These are phyloP conservation scores for Amauroascus verrucosus DNA, from an alignment of 2,329 filamentous ascomycete genomes.

Conservation along the genomic window DNA sequence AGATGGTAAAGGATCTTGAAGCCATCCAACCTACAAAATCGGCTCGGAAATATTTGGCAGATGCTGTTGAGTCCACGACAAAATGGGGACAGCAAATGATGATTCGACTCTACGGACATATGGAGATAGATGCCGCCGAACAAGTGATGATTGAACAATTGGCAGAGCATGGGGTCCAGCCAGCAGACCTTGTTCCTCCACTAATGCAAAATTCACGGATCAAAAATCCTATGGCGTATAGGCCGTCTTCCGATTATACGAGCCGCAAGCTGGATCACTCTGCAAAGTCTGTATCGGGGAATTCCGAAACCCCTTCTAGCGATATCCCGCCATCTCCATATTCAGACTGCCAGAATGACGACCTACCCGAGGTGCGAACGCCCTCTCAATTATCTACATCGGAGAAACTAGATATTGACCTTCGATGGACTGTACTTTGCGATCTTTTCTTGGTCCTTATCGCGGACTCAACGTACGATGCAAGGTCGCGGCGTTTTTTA, in stretches of 20 bases:
- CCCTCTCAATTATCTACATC: slow-evolving; percentile 73
- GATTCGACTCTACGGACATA: slow-evolving; percentile 85
- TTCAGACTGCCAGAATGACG: slow-evolving; percentile 53
- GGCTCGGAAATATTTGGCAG: slow-evolving; percentile 60
- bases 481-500: slow-evolving; percentile 72
- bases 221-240: slow-evolving; percentile 74
- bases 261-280: slow-evolving; percentile 9
- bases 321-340: slow-evolving; percentile 46
- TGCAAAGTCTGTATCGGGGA: slow-evolving; percentile 26
- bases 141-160: slow-evolving; percentile 99
- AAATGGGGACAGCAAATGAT: slow-evolving; percentile 99
- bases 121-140: slow-evolving; percentile 82
- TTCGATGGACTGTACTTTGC: slow-evolving; percentile 93
- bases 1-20: slow-evolving; percentile 62
- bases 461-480: slow-evolving; percentile 87
- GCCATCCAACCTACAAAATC: slow-evolving; percentile 50
- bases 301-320: slow-evolving; percentile 32
- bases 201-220: slow-evolving; percentile 89
- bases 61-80: slow-evolving; percentile 65
- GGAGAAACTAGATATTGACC: slow-evolving; percentile 83
- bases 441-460: slow-evolving; percentile 94
- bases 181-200: slow-evolving; percentile 69
- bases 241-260: slow-evolving; percentile 8
- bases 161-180: slow-evolving; percentile 78
- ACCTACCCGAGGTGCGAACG: slow-evolving; percentile 67